Conservation (phyloP, 768 basidiomycete genomes). For the Pisolithus sp. region DNA sequence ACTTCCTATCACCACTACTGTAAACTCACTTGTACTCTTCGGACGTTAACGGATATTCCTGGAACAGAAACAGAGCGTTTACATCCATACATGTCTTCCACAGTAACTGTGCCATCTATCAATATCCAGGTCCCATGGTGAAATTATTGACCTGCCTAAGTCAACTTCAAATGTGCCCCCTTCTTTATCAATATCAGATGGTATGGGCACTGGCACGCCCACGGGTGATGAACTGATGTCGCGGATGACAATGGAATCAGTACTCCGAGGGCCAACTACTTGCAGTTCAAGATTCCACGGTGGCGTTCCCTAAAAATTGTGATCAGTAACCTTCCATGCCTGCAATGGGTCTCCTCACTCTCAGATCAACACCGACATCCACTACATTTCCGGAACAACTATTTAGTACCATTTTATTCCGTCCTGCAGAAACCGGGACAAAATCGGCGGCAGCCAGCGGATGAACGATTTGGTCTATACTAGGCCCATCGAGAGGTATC, state of each 20-base stretch:
- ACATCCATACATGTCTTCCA: constrained; percentile 88
- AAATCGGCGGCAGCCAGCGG: constrained; percentile 81
- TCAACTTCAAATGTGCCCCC: constrained; percentile 79
- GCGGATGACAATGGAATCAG: constrained; percentile 50
- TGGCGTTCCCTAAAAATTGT: constrained; percentile 59
- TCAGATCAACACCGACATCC: constrained; percentile 73
- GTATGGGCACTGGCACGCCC: constrained; percentile 61
- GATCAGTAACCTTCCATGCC: background rate
- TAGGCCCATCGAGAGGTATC: constrained; percentile 65
- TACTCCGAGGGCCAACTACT: constrained; percentile 64
- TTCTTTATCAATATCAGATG: constrained; percentile 53
- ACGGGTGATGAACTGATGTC: constrained; percentile 51
- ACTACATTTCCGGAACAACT: constrained; percentile 77
- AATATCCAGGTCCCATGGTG: background rate
- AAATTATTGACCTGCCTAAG: constrained; percentile 42
- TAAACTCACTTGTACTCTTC: constrained; percentile 60
- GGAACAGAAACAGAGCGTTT: constrained; percentile 66
- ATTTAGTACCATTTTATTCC: constrained; percentile 52
- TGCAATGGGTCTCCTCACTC: constrained; percentile 38
- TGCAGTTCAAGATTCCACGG: constrained; percentile 88
- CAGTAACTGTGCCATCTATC: constrained; percentile 48
- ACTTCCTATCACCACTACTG: background rate
- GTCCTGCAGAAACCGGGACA: constrained; percentile 34
- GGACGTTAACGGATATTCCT: constrained; percentile 81
- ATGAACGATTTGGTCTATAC: constrained; percentile 85